Evolutionary conservation across 2,329 filamentous ascomycete genomes (phyloP).

Genomic region (Meredithiella fracta): DNA sequence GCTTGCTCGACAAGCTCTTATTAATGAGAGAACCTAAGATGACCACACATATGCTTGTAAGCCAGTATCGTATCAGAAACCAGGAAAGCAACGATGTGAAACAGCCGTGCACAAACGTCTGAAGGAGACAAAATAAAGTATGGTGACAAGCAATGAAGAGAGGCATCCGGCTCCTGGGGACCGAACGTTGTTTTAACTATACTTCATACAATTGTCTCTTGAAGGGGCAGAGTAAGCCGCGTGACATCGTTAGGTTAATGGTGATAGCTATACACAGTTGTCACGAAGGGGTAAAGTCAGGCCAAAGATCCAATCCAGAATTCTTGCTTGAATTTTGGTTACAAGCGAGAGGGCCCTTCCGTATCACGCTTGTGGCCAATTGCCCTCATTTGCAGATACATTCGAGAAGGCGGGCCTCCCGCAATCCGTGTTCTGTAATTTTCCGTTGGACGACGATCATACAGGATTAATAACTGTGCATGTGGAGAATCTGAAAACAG

Average conservation of each 20-base stretch:
- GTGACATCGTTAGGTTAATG: no score
- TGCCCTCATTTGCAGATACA: neutral
- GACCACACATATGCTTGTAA: neutral
- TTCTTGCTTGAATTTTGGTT: neutral
- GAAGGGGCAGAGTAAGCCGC: no score
- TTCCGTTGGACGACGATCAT: slow-evolving; percentile 8
- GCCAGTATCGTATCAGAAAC: slow-evolving; percentile 5
- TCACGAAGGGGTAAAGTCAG: no score
- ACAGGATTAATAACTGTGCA: slow-evolving; percentile 7
- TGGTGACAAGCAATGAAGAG: slow-evolving; percentile 1
- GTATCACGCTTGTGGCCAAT: neutral
- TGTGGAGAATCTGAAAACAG: neutral
- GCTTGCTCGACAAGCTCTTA: neutral
- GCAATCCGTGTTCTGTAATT: neutral
- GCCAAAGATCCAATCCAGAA: neutral
- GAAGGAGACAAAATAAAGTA: neutral
- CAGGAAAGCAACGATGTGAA: slow-evolving; percentile 6
- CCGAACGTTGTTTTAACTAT: slow-evolving; percentile 1
- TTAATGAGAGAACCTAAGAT: neutral
- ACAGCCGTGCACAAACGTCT: slow-evolving; percentile 4
- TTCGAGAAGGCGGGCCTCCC: neutral
- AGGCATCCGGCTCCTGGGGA: neutral
- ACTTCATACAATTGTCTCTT: neutral
- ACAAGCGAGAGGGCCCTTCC: neutral
- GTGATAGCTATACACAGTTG: no score